phyloP scores from a whole-genome alignment of 2,329 filamentous ascomycete species.

The Alternaria postmessia region DNA sequence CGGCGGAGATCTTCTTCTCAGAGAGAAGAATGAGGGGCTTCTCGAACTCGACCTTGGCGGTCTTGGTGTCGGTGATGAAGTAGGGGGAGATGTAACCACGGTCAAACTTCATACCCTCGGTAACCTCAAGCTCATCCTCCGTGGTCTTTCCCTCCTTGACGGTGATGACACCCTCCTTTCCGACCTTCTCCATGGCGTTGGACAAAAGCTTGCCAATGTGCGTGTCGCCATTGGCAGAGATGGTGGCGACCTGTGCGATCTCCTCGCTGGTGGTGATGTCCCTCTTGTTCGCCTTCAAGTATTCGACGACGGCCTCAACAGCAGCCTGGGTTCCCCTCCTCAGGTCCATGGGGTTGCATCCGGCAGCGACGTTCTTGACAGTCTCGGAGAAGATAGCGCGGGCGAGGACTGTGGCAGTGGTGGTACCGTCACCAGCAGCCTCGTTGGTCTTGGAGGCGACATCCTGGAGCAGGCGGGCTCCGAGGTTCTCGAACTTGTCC shows the following conservation, averaged over 20 bases:
- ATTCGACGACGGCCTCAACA: constrained; percentile 93
- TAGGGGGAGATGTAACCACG: constrained; percentile 98
- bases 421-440: constrained; percentile 97
- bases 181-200: constrained; percentile 99
- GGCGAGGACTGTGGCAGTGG: constrained; percentile 94
- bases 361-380: constrained; percentile 98
- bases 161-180: constrained; percentile 99
- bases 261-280: constrained; percentile 98
- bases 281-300: constrained; percentile 92
- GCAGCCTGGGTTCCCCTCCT: constrained; percentile 96
- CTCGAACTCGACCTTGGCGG: constrained; percentile 99
- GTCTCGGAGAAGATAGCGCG: constrained; percentile 99
- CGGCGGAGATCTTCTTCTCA: constrained; percentile 99
- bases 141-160: constrained; percentile 99
- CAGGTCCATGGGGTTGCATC: constrained; percentile 99
- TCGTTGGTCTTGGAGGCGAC: constrained; percentile 99
- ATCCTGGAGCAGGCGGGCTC: constrained; percentile 94
- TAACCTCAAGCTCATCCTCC: constrained; percentile 96
- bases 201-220: constrained; percentile 96
- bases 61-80: constrained; percentile 99
- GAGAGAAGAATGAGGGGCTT: constrained; percentile 98
- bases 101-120: constrained; percentile 99
- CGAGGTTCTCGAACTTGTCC: constrained; percentile 99
- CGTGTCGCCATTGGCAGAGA: constrained; percentile 94
- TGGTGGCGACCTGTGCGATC: constrained; percentile 97